Base-by-base conservation (phyloP, 768 basidiomycete genomes). In the Russula dissimulans region DNA sequence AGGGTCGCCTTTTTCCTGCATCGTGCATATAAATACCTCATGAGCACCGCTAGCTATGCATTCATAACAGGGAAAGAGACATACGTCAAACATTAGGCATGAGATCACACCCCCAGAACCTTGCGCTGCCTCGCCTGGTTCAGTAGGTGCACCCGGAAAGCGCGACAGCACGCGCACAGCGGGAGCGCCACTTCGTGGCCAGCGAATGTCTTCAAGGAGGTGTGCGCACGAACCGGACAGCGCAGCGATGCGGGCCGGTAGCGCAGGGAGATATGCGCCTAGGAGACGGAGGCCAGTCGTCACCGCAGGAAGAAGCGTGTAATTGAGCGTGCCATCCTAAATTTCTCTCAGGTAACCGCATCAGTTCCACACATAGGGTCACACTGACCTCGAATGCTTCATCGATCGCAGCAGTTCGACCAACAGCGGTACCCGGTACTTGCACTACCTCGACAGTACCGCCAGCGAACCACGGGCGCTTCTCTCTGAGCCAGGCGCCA, bases 251-350 rank as follows among this genome's bases (percentile, higher is more conserved):
- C 90, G 83, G 17, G 87, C 74, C 7, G 88, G 87, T 39, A 92
- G 80, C 70, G 91, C 85, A 1, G 89, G 88, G 52, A 89, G 76
- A 72, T 90, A 91, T 39, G 83, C 84, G 8, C 87, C 81, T 22
- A 92, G 79, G 69, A 90, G 87, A 58, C 82, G 81, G 29, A 92
- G 77, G 39, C 90, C 90, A 56, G 86, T 82, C 42, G 87, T 87
- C 61, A 92, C 79, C n/a, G 89, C 85, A 14, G 86, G 84, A 39
- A 92, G 71, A 29, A 79, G 83, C 47, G 90, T 73, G 67, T 89
- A 92, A 72, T 92, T 91, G 68, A 91, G 82, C 29, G 90, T 91
- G 15, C 90, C 90, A 64, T 92, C 90, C 89, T 92, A 65, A 42
- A 22, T 43, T 54, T 48, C 55, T 51, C 59, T 29, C 14, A 52